Evolutionary conservation across 345 rosid species (phyloP).

Genomic region (Durio zibethinus): DNA sequence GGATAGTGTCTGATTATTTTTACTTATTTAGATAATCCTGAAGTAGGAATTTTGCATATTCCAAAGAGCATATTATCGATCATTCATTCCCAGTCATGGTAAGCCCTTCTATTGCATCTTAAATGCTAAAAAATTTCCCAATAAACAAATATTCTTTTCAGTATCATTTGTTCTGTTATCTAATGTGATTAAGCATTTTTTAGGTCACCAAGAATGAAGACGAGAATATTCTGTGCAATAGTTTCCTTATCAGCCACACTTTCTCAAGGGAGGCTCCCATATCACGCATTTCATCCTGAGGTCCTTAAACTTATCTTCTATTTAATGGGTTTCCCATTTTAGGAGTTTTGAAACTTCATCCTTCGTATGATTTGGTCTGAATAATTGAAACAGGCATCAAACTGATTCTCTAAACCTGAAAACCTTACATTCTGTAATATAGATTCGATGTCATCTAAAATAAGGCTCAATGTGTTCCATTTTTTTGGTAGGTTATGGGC

Average conservation of each 20-base stretch:
- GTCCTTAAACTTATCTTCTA: conserved; percentile 22
- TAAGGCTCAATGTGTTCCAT: neutral
- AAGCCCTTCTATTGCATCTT: conserved; percentile 17
- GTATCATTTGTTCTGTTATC: conserved; percentile 1
- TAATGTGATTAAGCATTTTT: conserved; percentile 16
- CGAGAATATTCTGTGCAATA: conserved; percentile 53
- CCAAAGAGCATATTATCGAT: conserved; percentile 51
- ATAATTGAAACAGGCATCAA: neutral
- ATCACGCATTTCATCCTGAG: conserved; percentile 46
- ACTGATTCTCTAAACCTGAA: neutral
- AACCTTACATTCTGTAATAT: neutral
- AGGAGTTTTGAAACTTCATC: neutral
- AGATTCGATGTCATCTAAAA: neutral
- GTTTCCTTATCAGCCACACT: conserved; percentile 57
- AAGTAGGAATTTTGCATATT: conserved; percentile 41
- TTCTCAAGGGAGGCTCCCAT: conserved; percentile 74
- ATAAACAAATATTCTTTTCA: neutral
- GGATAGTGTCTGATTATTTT: neutral
- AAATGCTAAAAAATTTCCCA: neutral
- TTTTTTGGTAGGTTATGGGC: conserved; percentile 44
- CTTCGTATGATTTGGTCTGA: neutral
- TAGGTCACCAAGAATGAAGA: conserved; percentile 58
- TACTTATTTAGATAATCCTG: conserved; percentile 41
- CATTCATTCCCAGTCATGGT: conserved; percentile 57
- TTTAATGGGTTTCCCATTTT: neutral